Evolutionary conservation across 208 protist species (phyloP).

Genomic region (Leishmania major): DNA sequence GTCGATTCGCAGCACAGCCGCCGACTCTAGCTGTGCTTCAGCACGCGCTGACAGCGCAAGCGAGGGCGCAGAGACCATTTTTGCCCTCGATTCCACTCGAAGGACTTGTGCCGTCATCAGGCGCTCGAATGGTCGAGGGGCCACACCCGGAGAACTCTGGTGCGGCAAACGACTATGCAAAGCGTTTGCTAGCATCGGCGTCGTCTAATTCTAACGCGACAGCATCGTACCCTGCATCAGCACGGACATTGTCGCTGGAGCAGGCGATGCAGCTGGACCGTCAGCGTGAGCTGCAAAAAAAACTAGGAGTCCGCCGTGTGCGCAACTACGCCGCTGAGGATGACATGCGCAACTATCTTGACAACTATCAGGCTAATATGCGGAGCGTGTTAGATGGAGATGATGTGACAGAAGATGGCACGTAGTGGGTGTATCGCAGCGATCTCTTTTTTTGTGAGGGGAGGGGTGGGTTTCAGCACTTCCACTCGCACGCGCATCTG

Average conservation of each 20-base stretch:
- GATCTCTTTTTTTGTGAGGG: background rate
- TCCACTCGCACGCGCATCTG: background rate
- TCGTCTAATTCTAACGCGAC: background rate
- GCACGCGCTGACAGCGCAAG: slow-evolving; percentile 9
- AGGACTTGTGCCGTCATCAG: slow-evolving; percentile 19
- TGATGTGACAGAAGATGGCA: background rate
- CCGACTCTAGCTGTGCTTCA: slow-evolving; percentile 7
- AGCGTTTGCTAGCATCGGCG: background rate
- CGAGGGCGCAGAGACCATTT: slow-evolving; percentile 11
- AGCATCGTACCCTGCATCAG: background rate
- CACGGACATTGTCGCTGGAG: slow-evolving; percentile 20
- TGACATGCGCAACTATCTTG: slow-evolving; percentile 39
- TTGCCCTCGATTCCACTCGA: slow-evolving; percentile 24
- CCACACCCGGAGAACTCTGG: background rate
- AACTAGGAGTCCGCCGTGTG: slow-evolving; percentile 30
- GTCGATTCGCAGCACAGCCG: background rate
- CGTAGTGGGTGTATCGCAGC: background rate
- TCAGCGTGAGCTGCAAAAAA: slow-evolving; percentile 14
- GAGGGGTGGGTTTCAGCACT: background rate
- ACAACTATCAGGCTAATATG: slow-evolving; percentile 21
- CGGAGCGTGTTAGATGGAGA: slow-evolving; percentile 13
- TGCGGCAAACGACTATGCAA: background rate
- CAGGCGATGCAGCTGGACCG: slow-evolving; percentile 35
- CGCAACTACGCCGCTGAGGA: slow-evolving; percentile 37
- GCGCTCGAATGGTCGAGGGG: background rate